Evolutionary conservation across 371 early-diverging fungal species (phyloP), one percentile per base, ranked within the genome.

Genomic region (Mortierella sp.): DNA sequence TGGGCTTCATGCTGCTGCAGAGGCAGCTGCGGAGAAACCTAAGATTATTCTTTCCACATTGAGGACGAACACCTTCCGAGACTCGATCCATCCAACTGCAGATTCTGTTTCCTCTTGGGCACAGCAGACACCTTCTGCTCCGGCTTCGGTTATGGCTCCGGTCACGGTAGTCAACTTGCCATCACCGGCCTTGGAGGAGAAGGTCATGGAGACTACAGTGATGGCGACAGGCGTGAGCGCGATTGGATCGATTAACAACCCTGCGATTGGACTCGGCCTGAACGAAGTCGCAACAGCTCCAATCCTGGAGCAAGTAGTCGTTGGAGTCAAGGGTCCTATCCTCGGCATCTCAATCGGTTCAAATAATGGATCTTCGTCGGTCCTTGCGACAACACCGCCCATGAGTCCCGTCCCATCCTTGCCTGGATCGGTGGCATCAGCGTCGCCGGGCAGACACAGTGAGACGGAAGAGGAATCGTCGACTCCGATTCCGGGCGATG

Each of bases 41-140:
- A 68, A 37, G 39, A 70, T 70, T 44, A 70, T 70, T 21, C n/a
- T 58, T 2, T 63, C 70, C 17, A 56, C 24, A 26, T 28, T 65
- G 51, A 50, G 50, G 14, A 72, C 72, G 26, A 72, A 51, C 30
- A 72, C 72, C 8, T 72, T 72, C 54, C 34, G 72, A 41, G 65
- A 64, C 42, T 30, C 60, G 17, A 42, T 63, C 30, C 53, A 70
- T 15, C 53, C 64, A 0, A 30, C 43, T 14, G 55, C 56, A n/a
- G 57, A 56, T 41, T 50, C 56, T 0, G 32, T 54, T 21, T n/a
- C 23, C 14, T 19, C 43, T 21, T 26, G 39, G 6, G 17, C 56
- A 19, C 50, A 21, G 27, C 28, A 50, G 51, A 14, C 28, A 0
- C 52, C 28, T 31, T 9, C 60, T 23, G 51, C 15, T n/a, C 6